Percentiles rank a stretch among this genome's conserved stretches.
Evolutionary conservation across 73 alveolate species (phyloP).

Genomic region (Chromera velia): DNA sequence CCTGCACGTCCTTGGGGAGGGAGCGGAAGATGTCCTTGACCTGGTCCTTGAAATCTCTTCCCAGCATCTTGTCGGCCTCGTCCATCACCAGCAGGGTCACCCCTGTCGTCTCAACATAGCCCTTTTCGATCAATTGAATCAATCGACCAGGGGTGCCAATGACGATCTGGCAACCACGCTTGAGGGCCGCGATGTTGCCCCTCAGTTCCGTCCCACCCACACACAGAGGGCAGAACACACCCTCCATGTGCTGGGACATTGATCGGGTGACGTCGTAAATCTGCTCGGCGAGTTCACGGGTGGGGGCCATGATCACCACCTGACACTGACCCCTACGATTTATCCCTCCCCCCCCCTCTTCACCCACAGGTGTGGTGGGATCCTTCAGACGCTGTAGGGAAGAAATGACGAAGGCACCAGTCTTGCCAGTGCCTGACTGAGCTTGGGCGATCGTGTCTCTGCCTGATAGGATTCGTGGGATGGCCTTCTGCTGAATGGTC

Average conservation of each 20-base stretch:
- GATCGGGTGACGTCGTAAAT: slow-evolving; percentile 56
- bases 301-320: slow-evolving; percentile 86
- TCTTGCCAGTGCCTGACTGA: slow-evolving; percentile 90
- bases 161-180: slow-evolving; percentile 81
- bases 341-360: too few species aligned
- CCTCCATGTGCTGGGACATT: slow-evolving; percentile 62
- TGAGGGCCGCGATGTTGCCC: slow-evolving; percentile 78
- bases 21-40: slow-evolving; percentile 83
- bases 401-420: slow-evolving; percentile 83
- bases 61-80: slow-evolving; percentile 92
- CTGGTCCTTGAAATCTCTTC: slow-evolving; percentile 80
- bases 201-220: slow-evolving; percentile 82
- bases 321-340: too few species aligned
- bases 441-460: slow-evolving; percentile 90
- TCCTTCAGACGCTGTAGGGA: slow-evolving; percentile 75
- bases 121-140: slow-evolving; percentile 78
- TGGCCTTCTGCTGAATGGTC: slow-evolving; percentile 86
- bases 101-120: slow-evolving; percentile 62
- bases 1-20: slow-evolving; percentile 76
- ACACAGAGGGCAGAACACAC: slow-evolving; percentile 75
- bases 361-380: slow-evolving; percentile 50
- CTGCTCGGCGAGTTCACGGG: slow-evolving; percentile 88
- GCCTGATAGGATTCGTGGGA: slow-evolving; percentile 82
- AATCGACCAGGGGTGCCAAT: slow-evolving; percentile 93
- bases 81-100: slow-evolving; percentile 78